phyloP scores from a whole-genome alignment of 371 early-diverging fungal genomes.

The Blakeslea trispora region DNA sequence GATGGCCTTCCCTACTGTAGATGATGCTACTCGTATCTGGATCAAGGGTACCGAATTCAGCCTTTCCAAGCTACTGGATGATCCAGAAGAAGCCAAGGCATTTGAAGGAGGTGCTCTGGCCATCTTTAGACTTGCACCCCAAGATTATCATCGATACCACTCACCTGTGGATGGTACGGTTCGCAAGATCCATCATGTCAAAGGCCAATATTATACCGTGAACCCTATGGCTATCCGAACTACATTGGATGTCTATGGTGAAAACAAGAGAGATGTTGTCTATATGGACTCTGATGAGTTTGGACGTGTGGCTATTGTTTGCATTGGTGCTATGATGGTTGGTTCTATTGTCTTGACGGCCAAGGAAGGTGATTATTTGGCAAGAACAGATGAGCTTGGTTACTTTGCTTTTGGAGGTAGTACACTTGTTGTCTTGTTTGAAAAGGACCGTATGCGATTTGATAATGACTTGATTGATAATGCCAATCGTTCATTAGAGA shows the following conservation, averaged over 20 bases:
- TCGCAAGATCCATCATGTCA: conserved; percentile 56
- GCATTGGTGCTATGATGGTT: conserved; percentile 90
- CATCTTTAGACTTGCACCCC: conserved; percentile 85
- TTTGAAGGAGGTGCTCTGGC: conserved; percentile 72
- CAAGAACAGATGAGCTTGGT: conserved; percentile 80
- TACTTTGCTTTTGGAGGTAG: conserved; percentile 85
- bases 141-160: conserved; percentile 91
- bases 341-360: conserved; percentile 80
- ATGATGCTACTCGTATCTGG: conserved; percentile 79
- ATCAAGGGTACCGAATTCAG: conserved; percentile 85
- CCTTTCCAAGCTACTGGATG: conserved; percentile 58
- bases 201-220: conserved; percentile 82
- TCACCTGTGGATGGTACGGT: conserved; percentile 78
- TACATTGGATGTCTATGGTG: conserved; percentile 80
- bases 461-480: conserved; percentile 71
- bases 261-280: conserved; percentile 78
- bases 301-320: conserved; percentile 74
- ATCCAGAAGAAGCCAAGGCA: conserved; percentile 52
- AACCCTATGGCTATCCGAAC: conserved; percentile 88
- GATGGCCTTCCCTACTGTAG: conserved; percentile 70
- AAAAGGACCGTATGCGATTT: conserved; percentile 60
- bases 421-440: conserved; percentile 76
- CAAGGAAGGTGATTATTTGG: conserved; percentile 50
- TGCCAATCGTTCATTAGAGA: conserved; percentile 57
- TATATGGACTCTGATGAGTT: conserved; percentile 68